phyloP scores from a whole-genome alignment of 495 filamentous ascomycete genomes.

The Lasiosphaeriaceae sp. region DNA sequence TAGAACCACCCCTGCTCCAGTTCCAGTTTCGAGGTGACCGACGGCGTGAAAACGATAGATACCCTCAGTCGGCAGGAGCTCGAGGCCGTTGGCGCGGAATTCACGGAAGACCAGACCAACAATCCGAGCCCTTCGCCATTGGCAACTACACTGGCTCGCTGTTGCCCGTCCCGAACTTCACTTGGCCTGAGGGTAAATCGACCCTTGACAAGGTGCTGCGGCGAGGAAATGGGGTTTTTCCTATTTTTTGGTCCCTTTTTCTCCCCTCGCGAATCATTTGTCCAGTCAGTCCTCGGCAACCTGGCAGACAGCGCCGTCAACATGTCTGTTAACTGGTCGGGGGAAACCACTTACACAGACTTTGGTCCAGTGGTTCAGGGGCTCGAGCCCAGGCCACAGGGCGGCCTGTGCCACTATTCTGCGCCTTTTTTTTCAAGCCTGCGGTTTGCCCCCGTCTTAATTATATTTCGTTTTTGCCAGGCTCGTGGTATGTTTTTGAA shows the following conservation, averaged over 20 bases:
- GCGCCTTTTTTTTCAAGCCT: no score
- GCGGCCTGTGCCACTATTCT: no score
- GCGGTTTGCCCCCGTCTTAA: no score
- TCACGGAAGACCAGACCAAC: background rate
- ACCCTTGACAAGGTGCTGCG: background rate
- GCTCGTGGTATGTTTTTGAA: no score
- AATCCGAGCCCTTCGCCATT: constrained; percentile 2
- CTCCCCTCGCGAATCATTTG: background rate
- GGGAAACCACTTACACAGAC: no score
- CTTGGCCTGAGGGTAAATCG: background rate
- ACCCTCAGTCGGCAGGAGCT: background rate
- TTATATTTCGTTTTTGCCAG: no score
- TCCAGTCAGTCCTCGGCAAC: constrained; percentile 3
- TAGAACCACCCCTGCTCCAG: constrained; percentile 2
- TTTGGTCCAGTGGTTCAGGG: no score
- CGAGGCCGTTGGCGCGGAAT: background rate
- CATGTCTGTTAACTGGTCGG: no score
- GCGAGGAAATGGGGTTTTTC: background rate
- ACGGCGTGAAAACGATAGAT: constrained; percentile 4
- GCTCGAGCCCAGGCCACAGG: no score
- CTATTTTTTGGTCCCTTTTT: no score
- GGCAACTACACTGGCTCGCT: constrained; percentile 4
- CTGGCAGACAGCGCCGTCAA: background rate
- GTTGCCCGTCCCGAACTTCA: constrained; percentile 1
- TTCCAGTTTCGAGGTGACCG: background rate